Base-by-base conservation (phyloP, 768 basidiomycete species). In the Phanerochaete sordida region DNA sequence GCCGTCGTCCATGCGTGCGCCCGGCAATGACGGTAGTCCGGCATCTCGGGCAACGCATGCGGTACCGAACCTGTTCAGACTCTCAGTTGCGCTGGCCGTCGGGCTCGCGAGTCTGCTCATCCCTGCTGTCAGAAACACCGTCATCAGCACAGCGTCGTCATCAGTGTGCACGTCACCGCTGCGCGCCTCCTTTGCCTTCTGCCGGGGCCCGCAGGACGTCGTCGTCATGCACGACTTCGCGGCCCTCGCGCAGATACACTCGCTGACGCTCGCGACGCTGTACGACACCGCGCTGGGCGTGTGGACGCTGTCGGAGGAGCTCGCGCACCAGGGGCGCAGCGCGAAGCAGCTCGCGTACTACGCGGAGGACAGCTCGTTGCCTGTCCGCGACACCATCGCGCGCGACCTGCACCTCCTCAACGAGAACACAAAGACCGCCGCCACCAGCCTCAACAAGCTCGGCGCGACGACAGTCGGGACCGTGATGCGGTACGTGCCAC, bases 151-250 rank as follows among this genome's bases (percentile, higher is more conserved):
- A 15, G 19, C 50, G 2, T 21, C 16, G 2, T 13, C 4, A 21
- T 19, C 50, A n/a, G n/a, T 33, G n/a, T 51, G 53, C 37, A 26
- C 37, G n/a, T 26, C 53, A 13, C 33, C 53, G 6, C 11, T 54
- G 11, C 16, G 24, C 21, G 12, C 31, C 21, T 3, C 35, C 7
- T 54, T 39, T 15, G 6, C 53, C 3, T 2, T 28, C 35, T 54
- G 53, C 53, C 23, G 23, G 8, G 53, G 53, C 4, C 35, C 33
- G 3, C 23, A 24, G n/a, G 53, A 54, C 15, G 53, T 54, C 37
- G 53, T 54, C n/a, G 53, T 54, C 1, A 31, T 33, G 50, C 35
- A 54, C 53, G 53, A 54, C 53, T 54, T 54, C n/a, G 23, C 33
- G 8, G 53, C 53, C n/a, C 53, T 54, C n/a, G 53, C 53, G 11